Evolutionary conservation across 306 rosid genomes (phyloP), one percentile per base, ranked within the genome.

Genomic region (Corylus avellana): DNA sequence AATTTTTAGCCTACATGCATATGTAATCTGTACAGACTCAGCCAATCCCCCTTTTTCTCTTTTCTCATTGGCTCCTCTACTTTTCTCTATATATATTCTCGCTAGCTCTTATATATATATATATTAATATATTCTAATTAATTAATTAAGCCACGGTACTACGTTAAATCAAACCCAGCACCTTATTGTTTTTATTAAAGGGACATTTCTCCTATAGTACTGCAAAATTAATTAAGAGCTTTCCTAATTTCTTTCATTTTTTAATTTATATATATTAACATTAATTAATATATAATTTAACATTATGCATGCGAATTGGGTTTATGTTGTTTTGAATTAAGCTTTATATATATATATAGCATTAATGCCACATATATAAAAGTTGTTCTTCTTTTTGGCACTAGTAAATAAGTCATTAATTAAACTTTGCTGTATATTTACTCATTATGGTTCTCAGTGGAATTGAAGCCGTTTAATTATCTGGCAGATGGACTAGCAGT

Each of bases 171-270:
- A 82, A 80, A 63, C 42, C 20, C 42, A 27, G 66, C 80, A 88
- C 85, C 88, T 88, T 89, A 86, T 84, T 62, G 87, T 87, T 88
- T 85, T 87, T 75, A 75, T 81, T 67, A 82, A 88, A 82, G 83
- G 88, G 93, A 89, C 92, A 64, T 82, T 75, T 91, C 92, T 90
- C 97, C 94, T 32, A 32, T 32, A 1, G 2, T 32, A 2, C 35
- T 32, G 35, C 35, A 32, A 32, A 32, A 32, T 32, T 32, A 58
- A 73, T 22, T 22, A 58, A 73, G 81, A 75, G 71, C 64, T 78
- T 86, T 79, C 46, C 62, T 57, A 18, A 66, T 80, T 87, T 83
- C 63, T 67, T 77, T 79, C 83, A 78, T 74, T 85, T 56, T 53
- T 2, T 37, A 12, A 59, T 59, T 58, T 22, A 58, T 59, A 49